Evolutionary conservation across 148 eudicot genomes (phyloP), one percentile per base, ranked within the genome.

Genomic region (Polygonum maritimum): DNA sequence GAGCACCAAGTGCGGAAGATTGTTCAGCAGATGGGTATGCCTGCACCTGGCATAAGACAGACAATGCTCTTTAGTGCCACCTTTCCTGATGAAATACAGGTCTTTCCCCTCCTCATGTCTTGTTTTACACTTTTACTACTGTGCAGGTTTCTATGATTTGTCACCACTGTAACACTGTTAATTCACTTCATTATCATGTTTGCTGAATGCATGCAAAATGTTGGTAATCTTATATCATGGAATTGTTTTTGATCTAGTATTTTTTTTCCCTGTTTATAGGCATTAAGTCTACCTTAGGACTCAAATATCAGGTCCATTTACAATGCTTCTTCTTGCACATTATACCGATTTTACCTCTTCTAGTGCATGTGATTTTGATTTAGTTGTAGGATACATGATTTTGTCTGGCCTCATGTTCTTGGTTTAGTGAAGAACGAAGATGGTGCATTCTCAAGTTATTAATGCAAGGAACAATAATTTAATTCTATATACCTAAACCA

Each of bases 11-110:
- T 94, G 40, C 80, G 98, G 18, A 93, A 81, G 85, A 87, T 93
- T 76, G 98, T 91, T 33, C 80, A 94, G 86, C 87, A 85, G 65
- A 82, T 86, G 87, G 90, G 79, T 39, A 94, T 94, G 98, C 98
- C 98, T 52, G 84, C 81, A 15, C 84, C 94, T 44, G 98, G 97
- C 70, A 62, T 75, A 69, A 88, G 98, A 79, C 98, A 94, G 77
- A 94, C 98, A 1, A 75, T 93, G 92, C 98, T 93, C 67, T 94
- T 94, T 80, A 93, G 98, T 81, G 98, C 98, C 22, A 94, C 98
- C 16, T 94, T 94, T 84, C 98, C 97, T 16, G 19, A 81, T 79
- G 97, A 94, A 79, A 94, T 94, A 49, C 96, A 91, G 87, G 98
- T 91, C 79, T 35, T 77, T 79, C 71, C 33, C 2, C 63, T 62